Evolutionary conservation across 805 yeast genomes (phyloP).

Genomic region (Schwanniomyces vanrijiae): DNA sequence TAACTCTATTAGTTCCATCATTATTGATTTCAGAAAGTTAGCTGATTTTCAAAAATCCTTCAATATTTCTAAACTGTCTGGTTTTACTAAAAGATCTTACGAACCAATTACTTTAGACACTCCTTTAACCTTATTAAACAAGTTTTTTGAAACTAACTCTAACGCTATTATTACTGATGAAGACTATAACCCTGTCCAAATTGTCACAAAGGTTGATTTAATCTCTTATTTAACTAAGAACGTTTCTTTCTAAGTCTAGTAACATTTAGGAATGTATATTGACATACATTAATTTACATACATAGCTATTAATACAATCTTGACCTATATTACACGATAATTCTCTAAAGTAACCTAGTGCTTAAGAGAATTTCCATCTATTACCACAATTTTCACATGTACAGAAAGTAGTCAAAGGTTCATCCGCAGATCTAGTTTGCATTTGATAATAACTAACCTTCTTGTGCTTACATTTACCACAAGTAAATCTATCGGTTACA

Average conservation of each 20-base stretch:
- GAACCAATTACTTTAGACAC: conserved; percentile 65
- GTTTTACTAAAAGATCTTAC: conserved; percentile 64
- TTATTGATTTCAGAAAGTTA: conserved; percentile 74
- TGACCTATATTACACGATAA: conserved; percentile 1
- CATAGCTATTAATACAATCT: not conserved
- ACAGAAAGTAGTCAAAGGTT: conserved; percentile 96
- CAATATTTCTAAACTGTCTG: conserved; percentile 55
- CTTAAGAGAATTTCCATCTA: conserved; percentile 91
- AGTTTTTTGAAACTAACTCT: conserved; percentile 81
- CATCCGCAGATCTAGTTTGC: conserved; percentile 99
- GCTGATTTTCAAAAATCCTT: conserved; percentile 65
- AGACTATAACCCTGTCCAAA: conserved; percentile 71
- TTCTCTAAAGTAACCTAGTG: not conserved
- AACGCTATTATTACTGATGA: conserved; percentile 79
- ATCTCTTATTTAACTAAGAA: conserved; percentile 52
- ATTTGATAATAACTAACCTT: conserved; percentile 95
- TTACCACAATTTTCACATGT: conserved; percentile 97
- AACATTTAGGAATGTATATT: not conserved
- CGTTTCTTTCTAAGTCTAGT: conserved; percentile 9
- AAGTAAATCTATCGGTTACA: conserved; percentile 92
- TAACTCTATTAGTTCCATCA: conserved; percentile 56
- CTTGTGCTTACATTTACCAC: conserved; percentile 97
- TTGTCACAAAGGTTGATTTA: conserved; percentile 85
- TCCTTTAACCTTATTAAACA: conserved; percentile 64
- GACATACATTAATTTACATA: conserved; percentile 1